Base-by-base conservation (phyloP, 148 eudicot species). In the Rhododendron vialii region DNA sequence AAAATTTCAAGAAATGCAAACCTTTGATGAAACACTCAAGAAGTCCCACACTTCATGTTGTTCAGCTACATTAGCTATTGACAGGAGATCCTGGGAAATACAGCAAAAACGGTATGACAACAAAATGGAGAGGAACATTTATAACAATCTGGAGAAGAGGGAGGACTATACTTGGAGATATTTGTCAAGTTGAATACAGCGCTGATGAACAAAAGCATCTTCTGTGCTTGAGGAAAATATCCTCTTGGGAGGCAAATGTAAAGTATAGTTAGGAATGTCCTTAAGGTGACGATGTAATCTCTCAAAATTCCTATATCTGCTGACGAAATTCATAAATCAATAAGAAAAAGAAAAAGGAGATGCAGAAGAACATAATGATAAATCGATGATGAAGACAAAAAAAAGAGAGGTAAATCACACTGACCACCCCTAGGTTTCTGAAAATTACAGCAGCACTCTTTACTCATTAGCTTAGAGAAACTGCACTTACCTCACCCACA, bases 21-120 rank as follows among this genome's bases (percentile, higher is more conserved):
- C 99, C 96, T 94, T 97, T 48, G 99, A 95, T 50, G 98, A 91
- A 88, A 86, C 94, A 90, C 98, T 93, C 80, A 97, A 90, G 89
- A 97, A 97, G 89, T 97, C 99, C 99, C 96, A 95, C 78, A 95
- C 99, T 92, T 97, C 98, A 88, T 97, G 99, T 89, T 94, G 99
- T 90, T 97, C 99, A 65, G 96, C 99, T 83, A 97, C 98, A 90
- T 97, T 97, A 83, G 99, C 96, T 85, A 97, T 97, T 83, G 99
- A 93, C 86, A 97, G 88, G 86, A 97, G 98, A 89, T 97, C 99
- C 99, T 97, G 90, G 51, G 15, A 85, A 88, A 73, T 80, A 84
- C 18, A 91, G 47, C 53, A 88, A 36, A 57, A 30, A 81, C 38
- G 89, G 87, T n/a, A 57, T 20, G 7, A 81, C 13, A 47, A 20